A percentile compares a stretch with the other conserved stretches of the same genome.
Evolutionary conservation across 345 rosid genomes (phyloP).

Genomic region (Eucalyptus fibrosa): DNA sequence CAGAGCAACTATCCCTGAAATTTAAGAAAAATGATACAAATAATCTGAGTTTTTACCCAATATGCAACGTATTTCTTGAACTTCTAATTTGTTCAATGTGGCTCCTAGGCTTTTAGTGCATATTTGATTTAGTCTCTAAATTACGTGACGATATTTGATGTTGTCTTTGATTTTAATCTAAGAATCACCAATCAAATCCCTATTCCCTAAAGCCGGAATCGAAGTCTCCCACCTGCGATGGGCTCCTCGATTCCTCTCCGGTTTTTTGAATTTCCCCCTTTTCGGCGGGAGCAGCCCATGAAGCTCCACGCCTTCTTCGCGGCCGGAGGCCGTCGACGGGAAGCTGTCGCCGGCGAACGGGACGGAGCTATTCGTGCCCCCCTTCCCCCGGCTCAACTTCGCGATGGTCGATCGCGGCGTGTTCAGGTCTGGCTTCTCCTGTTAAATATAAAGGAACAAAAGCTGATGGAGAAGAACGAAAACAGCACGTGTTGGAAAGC

Average conservation of each 20-base stretch:
- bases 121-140: no score
- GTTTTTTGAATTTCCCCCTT: not conserved
- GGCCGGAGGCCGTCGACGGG: not conserved
- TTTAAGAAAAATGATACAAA: no score
- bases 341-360: not conserved
- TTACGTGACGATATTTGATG: no score
- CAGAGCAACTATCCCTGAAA: fast-evolving
- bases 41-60: fast-evolving
- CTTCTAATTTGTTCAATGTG: fast-evolving
- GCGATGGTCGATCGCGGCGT: conserved; percentile 56
- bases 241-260: not conserved
- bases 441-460: no score
- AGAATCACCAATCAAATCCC: not conserved
- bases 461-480: no score
- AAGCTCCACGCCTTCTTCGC: not conserved
- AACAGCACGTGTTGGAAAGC: no score
- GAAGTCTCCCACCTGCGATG: not conserved
- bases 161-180: no score
- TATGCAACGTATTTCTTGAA: fast-evolving
- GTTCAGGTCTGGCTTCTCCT: conserved; percentile 62
- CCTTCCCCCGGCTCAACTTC: conserved; percentile 46
- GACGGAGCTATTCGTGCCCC: conserved; percentile 20
- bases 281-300: not conserved
- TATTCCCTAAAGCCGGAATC: not conserved
- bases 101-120: fast-evolving